Conservation (phyloP, 2,329 filamentous ascomycete genomes). For the Aspergillus pseudoglaucus region DNA sequence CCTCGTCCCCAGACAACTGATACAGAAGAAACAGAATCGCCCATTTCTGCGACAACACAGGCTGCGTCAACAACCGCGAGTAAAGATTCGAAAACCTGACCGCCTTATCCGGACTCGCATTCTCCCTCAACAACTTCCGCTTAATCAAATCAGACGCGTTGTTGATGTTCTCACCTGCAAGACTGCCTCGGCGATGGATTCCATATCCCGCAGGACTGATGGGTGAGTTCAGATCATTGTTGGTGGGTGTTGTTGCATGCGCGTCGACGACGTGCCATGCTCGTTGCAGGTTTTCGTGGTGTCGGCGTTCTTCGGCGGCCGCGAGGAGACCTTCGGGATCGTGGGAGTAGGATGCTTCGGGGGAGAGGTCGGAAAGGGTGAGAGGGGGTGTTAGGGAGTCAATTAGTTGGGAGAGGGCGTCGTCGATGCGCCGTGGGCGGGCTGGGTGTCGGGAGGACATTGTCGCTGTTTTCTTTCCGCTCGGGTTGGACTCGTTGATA, state of each 20-base stretch:
- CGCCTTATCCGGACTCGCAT: slow-evolving; percentile 66
- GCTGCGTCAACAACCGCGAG: slow-evolving; percentile 78
- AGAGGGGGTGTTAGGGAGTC: slow-evolving; percentile 35
- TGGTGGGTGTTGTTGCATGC: slow-evolving; percentile 14
- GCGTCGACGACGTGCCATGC: slow-evolving; percentile 35
- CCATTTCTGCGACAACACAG: slow-evolving; percentile 93
- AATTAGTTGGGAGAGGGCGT: slow-evolving; percentile 38
- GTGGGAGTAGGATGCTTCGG: slow-evolving; percentile 24
- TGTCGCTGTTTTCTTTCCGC: slow-evolving; percentile 9
- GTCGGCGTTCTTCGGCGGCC: slow-evolving; percentile 31
- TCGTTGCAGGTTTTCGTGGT: slow-evolving; percentile 28
- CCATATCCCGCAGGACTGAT: slow-evolving; percentile 12
- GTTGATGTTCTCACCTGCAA: slow-evolving; percentile 56
- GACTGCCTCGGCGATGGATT: slow-evolving; percentile 22
- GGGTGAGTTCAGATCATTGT: slow-evolving; percentile 19
- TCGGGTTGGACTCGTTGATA: background rate
- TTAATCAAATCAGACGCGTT: slow-evolving; percentile 92
- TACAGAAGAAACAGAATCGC: slow-evolving; percentile 88
- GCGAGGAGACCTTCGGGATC: slow-evolving; percentile 29
- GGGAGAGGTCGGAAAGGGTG: slow-evolving; percentile 21
- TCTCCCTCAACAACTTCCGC: slow-evolving; percentile 72
- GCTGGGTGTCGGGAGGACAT: slow-evolving; percentile 28
- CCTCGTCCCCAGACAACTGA: slow-evolving; percentile 64
- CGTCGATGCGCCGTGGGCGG: slow-evolving; percentile 38
- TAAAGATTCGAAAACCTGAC: slow-evolving; percentile 86